A percentile compares a stretch with the other conserved stretches of the same genome.
phyloP scores from a whole-genome alignment of 106 monocot species.

The Vanilla planifolia region DNA sequence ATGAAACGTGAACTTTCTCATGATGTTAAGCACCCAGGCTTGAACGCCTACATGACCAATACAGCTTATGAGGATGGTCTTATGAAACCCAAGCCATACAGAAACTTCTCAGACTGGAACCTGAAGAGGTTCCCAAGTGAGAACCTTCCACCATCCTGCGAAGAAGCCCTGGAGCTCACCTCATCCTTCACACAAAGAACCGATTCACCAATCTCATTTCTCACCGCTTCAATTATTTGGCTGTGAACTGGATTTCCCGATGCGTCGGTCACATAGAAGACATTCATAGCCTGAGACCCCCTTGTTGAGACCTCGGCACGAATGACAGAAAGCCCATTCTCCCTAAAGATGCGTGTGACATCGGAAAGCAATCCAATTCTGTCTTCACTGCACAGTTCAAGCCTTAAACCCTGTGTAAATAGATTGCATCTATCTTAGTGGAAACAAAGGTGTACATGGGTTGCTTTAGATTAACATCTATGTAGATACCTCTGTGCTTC shows the following conservation, averaged over 20 bases:
- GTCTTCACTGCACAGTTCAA: conserved; percentile 83
- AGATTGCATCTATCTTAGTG: not conserved
- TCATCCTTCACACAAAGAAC: conserved; percentile 70
- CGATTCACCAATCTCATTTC: conserved; percentile 56
- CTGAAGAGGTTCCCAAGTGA: conserved; percentile 78
- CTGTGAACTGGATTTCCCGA: conserved; percentile 49
- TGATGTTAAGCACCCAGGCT: not conserved
- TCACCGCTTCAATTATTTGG: conserved; percentile 53
- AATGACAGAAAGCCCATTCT: conserved; percentile 67
- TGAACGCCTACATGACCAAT: not conserved
- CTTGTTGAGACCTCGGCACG: conserved; percentile 72
- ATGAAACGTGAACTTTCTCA: not conserved
- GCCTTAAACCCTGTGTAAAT: conserved; percentile 55
- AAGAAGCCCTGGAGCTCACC: conserved; percentile 13
- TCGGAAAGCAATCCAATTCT: conserved; percentile 81
- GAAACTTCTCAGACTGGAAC: conserved; percentile 69
- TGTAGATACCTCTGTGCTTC: conserved; percentile 40
- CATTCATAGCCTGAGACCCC: conserved; percentile 59
- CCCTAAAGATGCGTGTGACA: conserved; percentile 84
- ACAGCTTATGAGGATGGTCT: conserved; percentile 45
- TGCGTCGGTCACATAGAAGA: conserved; percentile 79
- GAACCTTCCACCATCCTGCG: conserved; percentile 32
- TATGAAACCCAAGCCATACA: conserved; percentile 70
- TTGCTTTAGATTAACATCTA: not conserved
- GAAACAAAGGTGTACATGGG: not conserved